These are phyloP conservation scores for Anisodus tanguticus DNA, from an alignment of 257 asterid genomes.

Conservation along the genomic window DNA sequence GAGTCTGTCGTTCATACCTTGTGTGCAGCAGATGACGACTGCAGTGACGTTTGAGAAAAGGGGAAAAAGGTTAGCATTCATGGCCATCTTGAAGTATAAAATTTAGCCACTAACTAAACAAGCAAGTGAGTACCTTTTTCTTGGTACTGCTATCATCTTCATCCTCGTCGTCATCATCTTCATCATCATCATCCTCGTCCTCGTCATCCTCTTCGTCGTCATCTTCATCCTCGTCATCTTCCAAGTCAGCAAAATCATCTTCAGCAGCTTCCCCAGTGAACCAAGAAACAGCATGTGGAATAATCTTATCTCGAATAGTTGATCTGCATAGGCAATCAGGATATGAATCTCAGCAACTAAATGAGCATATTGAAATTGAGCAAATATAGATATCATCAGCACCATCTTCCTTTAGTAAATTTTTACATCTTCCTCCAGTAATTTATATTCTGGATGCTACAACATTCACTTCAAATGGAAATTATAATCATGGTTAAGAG, in stretches of 20 bases:
- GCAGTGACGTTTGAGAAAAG: background rate
- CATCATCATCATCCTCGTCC: slow-evolving; percentile 43
- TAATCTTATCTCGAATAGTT: slow-evolving; percentile 81
- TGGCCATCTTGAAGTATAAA: background rate
- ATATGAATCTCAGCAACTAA: slow-evolving; percentile 6
- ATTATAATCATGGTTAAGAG: background rate
- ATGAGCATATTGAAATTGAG: background rate
- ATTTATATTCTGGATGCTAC: background rate
- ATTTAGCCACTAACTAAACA: background rate
- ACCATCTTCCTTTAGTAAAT: background rate
- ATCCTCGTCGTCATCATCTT: slow-evolving; percentile 32
- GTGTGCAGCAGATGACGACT: slow-evolving; percentile 34
- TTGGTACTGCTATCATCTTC: slow-evolving; percentile 49
- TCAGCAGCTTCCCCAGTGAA: slow-evolving; percentile 91
- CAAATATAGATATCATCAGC: background rate
- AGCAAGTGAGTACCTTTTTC: slow-evolving; percentile 56
- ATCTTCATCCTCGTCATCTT: slow-evolving; percentile 52
- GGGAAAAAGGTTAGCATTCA: slow-evolving; percentile 24
- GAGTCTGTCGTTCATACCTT: slow-evolving; percentile 23
- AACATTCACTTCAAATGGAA: background rate
- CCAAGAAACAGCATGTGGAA: slow-evolving; percentile 96
- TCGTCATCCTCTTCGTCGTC: slow-evolving; percentile 36
- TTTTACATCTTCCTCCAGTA: background rate
- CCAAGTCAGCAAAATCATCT: slow-evolving; percentile 63
- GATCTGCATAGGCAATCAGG: slow-evolving; percentile 51